Percentiles rank a stretch among this genome's conserved stretches.
Conservation (phyloP, 331 rosid species). For the Rosa hybrid region DNA sequence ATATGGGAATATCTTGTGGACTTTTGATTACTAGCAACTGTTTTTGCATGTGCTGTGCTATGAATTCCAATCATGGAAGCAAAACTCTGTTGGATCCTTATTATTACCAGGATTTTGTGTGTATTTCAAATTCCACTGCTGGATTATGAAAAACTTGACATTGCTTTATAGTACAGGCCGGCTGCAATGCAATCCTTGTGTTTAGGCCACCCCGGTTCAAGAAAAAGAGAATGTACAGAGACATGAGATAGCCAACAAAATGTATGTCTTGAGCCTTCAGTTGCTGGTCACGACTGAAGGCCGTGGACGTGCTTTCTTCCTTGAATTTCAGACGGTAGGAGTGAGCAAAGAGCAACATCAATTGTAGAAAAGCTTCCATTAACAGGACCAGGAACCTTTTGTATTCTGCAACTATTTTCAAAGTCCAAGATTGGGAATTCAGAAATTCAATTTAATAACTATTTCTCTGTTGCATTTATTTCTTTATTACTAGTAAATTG, state of each 20-base stretch:
- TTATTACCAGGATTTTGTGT: background rate
- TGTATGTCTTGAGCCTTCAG: background rate
- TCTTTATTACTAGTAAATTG: background rate
- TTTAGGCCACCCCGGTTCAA: background rate
- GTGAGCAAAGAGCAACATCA: background rate
- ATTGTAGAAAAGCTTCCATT: constrained; percentile 14
- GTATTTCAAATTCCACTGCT: background rate
- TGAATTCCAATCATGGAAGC: constrained; percentile 5
- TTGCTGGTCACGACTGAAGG: background rate
- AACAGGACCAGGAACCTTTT: background rate
- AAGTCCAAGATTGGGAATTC: constrained; percentile 1
- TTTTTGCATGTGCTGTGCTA: background rate
- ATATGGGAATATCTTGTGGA: background rate
- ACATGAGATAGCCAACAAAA: background rate
- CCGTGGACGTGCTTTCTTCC: background rate
- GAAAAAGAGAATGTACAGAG: background rate
- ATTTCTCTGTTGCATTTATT: background rate
- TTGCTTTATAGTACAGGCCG: background rate
- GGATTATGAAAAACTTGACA: background rate
- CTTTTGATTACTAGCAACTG: background rate
- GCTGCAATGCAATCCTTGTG: constrained; percentile 9
- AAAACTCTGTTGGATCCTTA: background rate
- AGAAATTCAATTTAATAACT: background rate
- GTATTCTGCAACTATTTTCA: constrained; percentile 1
- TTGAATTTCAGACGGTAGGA: background rate